A percentile compares a stretch with the other conserved stretches of the same genome.
These are phyloP conservation scores for Alternaria triticina DNA, from an alignment of 2,329 filamentous ascomycete species.

Conservation along the genomic window DNA sequence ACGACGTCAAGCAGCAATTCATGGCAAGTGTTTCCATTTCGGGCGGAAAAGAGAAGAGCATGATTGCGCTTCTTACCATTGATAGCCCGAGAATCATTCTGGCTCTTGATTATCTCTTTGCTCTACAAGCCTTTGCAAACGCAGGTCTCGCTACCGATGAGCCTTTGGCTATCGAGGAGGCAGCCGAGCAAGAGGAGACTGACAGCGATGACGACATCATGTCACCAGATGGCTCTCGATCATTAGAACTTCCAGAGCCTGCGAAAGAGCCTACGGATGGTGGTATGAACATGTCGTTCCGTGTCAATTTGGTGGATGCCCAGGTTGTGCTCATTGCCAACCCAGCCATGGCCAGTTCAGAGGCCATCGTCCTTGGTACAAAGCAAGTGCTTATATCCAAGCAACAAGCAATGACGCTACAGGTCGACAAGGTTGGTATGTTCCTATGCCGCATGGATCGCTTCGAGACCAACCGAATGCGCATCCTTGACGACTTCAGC, in stretches of 20 bases:
- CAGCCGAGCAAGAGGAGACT: constrained; percentile 58
- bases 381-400: constrained; percentile 93
- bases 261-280: constrained; percentile 40
- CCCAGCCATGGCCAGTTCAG: constrained; percentile 84
- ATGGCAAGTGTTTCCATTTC: constrained; percentile 97
- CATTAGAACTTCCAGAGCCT: constrained; percentile 22
- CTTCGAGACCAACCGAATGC: constrained; percentile 86
- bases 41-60: constrained; percentile 76
- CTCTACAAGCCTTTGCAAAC: constrained; percentile 81
- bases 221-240: constrained; percentile 40
- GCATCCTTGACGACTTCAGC: constrained; percentile 96
- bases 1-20: constrained; percentile 89
- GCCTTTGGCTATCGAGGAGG: constrained; percentile 67
- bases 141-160: constrained; percentile 66
- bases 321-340: constrained; percentile 97
- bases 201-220: constrained; percentile 47
- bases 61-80: constrained; percentile 91
- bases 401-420: constrained; percentile 91
- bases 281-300: constrained; percentile 80
- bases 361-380: constrained; percentile 93
- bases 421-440: constrained; percentile 95
- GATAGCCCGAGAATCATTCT: constrained; percentile 96
- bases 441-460: constrained; percentile 98
- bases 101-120: constrained; percentile 93
- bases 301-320: constrained; percentile 92